phyloP scores from a whole-genome alignment of 2,329 filamentous ascomycete genomes.

The Phialocephala sp. region DNA sequence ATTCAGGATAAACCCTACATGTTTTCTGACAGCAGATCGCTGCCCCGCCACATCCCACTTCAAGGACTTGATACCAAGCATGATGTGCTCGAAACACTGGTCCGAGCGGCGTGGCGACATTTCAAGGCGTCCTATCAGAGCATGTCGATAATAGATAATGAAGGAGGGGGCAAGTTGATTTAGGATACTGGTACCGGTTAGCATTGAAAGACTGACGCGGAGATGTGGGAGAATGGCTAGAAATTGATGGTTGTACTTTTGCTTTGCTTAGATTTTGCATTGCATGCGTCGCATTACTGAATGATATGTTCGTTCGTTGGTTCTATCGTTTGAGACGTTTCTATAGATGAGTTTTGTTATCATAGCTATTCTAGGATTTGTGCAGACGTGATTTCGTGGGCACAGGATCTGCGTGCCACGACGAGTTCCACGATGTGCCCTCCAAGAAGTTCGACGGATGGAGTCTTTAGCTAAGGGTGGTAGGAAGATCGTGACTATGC shows the following conservation, averaged over 20 bases:
- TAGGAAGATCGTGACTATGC: too few relatives aligned
- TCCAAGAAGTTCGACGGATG: too few relatives aligned
- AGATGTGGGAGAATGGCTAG: constrained; percentile 1
- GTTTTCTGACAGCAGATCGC: constrained; percentile 1
- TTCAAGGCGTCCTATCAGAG: neutral
- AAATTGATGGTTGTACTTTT: neutral
- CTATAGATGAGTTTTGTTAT: too few relatives aligned
- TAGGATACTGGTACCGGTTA: neutral
- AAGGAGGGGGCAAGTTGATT: neutral
- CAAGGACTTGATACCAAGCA: neutral
- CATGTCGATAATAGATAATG: neutral
- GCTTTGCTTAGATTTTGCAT: neutral
- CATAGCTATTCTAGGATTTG: too few relatives aligned
- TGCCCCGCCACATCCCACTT: constrained; percentile 3
- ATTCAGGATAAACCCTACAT: constrained; percentile 8
- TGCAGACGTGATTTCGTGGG: too few relatives aligned
- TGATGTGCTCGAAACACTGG: neutral
- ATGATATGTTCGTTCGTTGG: neutral
- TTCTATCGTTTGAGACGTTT: too few relatives aligned
- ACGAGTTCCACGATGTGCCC: too few relatives aligned
- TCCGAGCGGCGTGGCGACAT: neutral
- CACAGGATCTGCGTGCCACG: too few relatives aligned
- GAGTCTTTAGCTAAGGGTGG: too few relatives aligned
- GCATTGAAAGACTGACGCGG: constrained; percentile 1
- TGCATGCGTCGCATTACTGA: neutral